Conservation (phyloP, 1,284 basidiomycete species). For the Agroathelia rolfsii region DNA sequence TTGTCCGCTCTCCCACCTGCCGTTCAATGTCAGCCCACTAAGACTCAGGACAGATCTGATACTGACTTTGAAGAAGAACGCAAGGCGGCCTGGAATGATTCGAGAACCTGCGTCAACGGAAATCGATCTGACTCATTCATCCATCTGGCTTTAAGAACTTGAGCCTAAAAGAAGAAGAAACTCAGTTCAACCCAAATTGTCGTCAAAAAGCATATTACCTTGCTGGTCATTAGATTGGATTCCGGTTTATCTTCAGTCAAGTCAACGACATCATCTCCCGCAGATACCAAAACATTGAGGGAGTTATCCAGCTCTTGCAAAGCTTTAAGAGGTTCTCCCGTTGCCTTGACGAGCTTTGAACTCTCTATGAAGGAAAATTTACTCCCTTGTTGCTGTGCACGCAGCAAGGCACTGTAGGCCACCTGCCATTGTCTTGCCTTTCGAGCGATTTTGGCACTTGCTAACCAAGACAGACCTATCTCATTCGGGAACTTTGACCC, state of each 20-base stretch:
- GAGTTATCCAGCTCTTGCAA: constrained; percentile 84
- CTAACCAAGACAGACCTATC: constrained; percentile 83
- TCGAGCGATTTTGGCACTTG: constrained; percentile 89
- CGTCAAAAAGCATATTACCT: constrained; percentile 37
- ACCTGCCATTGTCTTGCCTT: constrained; percentile 96
- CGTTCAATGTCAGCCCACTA: constrained; percentile 12
- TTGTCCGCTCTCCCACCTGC: constrained; percentile 77
- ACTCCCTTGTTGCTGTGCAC: constrained; percentile 72
- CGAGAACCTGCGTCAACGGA: constrained; percentile 57
- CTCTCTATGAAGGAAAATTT: constrained; percentile 86
- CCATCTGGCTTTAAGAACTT: constrained; percentile 87
- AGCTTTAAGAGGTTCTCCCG: constrained; percentile 79
- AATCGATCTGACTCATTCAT: constrained; percentile 86
- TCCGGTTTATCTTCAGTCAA: constrained; percentile 45
- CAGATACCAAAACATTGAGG: constrained; percentile 40
- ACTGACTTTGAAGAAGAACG: constrained; percentile 48
- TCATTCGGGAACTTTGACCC: constrained; percentile 39
- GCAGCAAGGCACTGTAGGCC: constrained; percentile 92
- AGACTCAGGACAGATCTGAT: constrained; percentile 15
- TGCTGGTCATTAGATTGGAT: constrained; percentile 51
- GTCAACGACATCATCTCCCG: constrained; percentile 41
- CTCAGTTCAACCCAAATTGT: constrained; percentile 3
- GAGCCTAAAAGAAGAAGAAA: constrained; percentile 43
- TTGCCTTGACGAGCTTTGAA: constrained; percentile 77
- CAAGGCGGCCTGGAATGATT: constrained; percentile 48